A percentile compares a stretch with the other conserved stretches of the same genome.
Conservation (phyloP, 208 protist species). For the Balamuthia mandrillaris region DNA sequence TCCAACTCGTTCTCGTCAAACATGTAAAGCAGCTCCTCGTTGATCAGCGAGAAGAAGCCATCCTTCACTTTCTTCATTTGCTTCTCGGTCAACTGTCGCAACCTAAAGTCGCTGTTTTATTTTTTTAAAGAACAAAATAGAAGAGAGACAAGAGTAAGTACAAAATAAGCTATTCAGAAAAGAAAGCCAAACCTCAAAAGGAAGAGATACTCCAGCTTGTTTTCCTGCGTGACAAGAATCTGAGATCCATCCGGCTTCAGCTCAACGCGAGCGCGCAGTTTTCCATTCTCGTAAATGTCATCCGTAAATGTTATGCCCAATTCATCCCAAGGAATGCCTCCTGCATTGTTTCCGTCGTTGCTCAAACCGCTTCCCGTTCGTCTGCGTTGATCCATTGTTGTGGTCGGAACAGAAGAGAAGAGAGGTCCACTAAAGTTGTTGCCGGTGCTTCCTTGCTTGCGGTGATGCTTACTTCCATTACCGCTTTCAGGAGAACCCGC, state of each 20-base stretch:
- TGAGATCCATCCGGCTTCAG: conserved; percentile 86
- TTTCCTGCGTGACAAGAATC: conserved; percentile 90
- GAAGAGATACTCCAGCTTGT: conserved; percentile 88
- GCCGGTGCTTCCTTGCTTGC: too few relatives aligned
- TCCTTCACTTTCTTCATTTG: conserved; percentile 62
- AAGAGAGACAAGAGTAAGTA: too few relatives aligned
- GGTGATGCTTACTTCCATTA: too few relatives aligned
- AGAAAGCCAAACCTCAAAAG: conserved; percentile 67
- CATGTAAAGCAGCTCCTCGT: conserved; percentile 64
- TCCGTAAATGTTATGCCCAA: neutral
- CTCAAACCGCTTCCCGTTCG: too few relatives aligned
- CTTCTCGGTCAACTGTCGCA: neutral
- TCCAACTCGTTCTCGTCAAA: conserved; percentile 68
- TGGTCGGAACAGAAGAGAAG: too few relatives aligned
- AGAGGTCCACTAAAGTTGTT: too few relatives aligned
- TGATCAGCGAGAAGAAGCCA: conserved; percentile 59
- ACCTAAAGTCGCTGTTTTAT: neutral
- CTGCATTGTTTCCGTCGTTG: too few relatives aligned
- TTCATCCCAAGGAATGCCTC: too few relatives aligned
- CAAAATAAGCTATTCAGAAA: too few relatives aligned
- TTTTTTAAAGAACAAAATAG: neutral
- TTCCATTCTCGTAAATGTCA: neutral
- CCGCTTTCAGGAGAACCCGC: too few relatives aligned
- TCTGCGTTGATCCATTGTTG: too few relatives aligned
- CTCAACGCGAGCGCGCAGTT: conserved; percentile 68